A percentile compares a stretch with the other conserved stretches of the same genome.
phyloP scores from a whole-genome alignment of 1,284 basidiomycete species.

The Albatrellus sp. region DNA sequence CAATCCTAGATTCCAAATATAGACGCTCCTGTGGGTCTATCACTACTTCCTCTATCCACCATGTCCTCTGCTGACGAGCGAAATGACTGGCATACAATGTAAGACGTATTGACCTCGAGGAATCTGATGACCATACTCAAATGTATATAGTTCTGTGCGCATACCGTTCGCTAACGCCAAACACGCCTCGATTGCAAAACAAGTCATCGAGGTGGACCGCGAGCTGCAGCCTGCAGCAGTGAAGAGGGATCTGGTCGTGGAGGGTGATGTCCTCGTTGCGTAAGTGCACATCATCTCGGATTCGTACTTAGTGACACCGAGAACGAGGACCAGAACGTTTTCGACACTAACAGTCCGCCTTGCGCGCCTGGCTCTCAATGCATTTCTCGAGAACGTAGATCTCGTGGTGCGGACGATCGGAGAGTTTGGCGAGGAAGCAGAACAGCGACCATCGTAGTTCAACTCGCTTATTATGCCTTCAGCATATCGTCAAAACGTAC shows the following conservation, averaged over 20 bases:
- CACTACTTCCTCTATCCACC: too few species aligned
- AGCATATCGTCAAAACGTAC: not conserved
- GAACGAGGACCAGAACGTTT: conserved; percentile 42
- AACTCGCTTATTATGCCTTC: not conserved
- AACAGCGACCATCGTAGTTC: conserved; percentile 7
- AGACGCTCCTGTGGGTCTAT: not conserved
- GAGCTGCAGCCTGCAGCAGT: conserved; percentile 76
- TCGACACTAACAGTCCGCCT: conserved; percentile 69
- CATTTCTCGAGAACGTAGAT: conserved; percentile 80
- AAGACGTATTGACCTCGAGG: not conserved
- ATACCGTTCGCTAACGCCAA: conserved; percentile 65
- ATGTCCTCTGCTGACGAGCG: too few species aligned
- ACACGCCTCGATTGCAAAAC: conserved; percentile 70
- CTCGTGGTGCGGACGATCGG: conserved; percentile 73
- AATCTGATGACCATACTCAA: not conserved
- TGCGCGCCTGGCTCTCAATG: conserved; percentile 72
- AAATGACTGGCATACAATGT: conserved; percentile 7
- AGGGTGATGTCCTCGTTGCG: conserved; percentile 61
- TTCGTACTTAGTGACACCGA: not conserved
- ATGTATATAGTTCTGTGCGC: conserved; percentile 42
- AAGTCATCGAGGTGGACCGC: conserved; percentile 73
- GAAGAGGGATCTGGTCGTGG: conserved; percentile 51
- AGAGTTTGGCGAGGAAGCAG: conserved; percentile 57
- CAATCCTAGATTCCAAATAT: too few species aligned
- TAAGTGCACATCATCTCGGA: conserved; percentile 23